A percentile compares a stretch with the other conserved stretches of the same genome.
Conservation (phyloP, 768 basidiomycete genomes). For the Cantharellus anzutake region DNA sequence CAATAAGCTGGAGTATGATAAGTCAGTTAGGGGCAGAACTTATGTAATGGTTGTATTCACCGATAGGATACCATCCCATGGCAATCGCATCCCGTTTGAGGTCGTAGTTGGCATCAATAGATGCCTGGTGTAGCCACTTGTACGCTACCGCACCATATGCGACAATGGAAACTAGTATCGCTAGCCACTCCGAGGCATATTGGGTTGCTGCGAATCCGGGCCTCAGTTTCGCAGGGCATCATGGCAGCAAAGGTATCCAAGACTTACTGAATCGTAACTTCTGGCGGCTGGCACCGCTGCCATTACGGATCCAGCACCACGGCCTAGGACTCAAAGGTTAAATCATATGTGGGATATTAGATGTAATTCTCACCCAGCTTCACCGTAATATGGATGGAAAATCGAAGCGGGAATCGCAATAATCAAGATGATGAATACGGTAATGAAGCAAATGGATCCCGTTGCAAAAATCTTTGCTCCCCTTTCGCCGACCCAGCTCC, state of each 20-base stretch:
- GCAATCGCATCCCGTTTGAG: neutral
- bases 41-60: neutral
- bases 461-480: neutral
- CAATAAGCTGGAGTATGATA: neutral
- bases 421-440: neutral
- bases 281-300: no score
- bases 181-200: neutral
- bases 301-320: neutral
- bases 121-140: neutral
- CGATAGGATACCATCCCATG: neutral
- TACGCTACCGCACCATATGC: neutral
- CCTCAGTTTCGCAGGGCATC: neutral
- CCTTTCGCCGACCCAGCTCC: neutral
- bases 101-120: neutral
- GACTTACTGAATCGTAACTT: no score
- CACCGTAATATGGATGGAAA: neutral
- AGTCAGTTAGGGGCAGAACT: neutral
- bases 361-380: neutral
- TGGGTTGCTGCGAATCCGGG: neutral
- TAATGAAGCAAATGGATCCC: neutral
- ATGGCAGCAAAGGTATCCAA: no score
- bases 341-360: neutral
- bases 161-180: neutral
- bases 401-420: neutral
- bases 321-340: neutral